Evolutionary conservation across 495 filamentous ascomycete species (phyloP), one percentile per base, ranked within the genome.

Genomic region (Penicillium coprophilum): DNA sequence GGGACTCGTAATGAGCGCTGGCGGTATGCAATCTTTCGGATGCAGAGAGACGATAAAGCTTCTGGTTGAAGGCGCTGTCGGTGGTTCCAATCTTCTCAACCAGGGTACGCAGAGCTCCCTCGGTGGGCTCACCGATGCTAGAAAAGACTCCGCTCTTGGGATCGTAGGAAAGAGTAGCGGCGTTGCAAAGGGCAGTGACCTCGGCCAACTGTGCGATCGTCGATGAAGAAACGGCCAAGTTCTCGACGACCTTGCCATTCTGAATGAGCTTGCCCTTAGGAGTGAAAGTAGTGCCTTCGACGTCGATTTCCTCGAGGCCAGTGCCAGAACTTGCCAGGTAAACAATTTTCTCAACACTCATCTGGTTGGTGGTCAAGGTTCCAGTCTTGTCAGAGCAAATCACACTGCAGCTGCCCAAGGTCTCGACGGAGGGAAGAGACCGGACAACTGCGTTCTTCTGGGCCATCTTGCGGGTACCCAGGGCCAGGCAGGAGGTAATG

Each of bases 371-470:
- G 24, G 95, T 99, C 68, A 99, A 75, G 21, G 95, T 99, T 59
- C 95, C 95, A 2, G 95, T 99, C 80, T 99, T 99, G 77, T 99
- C 95, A n/a, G 95, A 99, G 77, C 95, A 99, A 68, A 99, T 96
- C 52, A 99, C 92, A 66, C 94, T 97, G 80, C 95, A 99, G 81
- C 95, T 97, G 65, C 95, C 95, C 38, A 99, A 78, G 11, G 95
- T 99, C 74, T 99, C 95, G 54, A 98, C 94, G 8, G 95, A 97
- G 19, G 94, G 95, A 55, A 98, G 80, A 66, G 90, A 97, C 65
- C 94, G 82, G 44, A 98, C 94, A 34, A 98, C 93, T 15, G 94
- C 94, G 64, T 97, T 97, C 78, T 96, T 97, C 34, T 91, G 89
- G 24, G 94, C 95, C 94, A 98, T 98, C 77, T 94, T 97, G 47